Evolutionary conservation across 2,329 filamentous ascomycete species (phyloP), one percentile per base, ranked within the genome.

Genomic region (Paracoccidioides lutzii): DNA sequence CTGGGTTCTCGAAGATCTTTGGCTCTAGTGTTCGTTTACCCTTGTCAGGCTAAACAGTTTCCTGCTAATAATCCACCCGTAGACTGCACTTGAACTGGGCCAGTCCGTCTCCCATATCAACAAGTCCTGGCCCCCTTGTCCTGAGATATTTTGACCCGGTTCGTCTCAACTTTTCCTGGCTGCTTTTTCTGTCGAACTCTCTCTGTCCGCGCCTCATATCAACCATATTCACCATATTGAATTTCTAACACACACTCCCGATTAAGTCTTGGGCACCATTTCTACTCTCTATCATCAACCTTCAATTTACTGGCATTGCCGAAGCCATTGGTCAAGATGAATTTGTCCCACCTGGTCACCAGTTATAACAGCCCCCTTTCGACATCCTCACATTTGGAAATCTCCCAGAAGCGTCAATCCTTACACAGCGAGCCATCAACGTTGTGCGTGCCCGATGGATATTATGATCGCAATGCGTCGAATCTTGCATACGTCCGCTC

Each of bases 341-440:
- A 59, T 57, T 49, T 59, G 35, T 51, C 57, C n/a, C 55, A 55
- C 30, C 52, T 59, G 5, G 57, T 59, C 41, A 49, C 54, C 32
- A 44, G 52, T 10, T 55, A 53, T n/a, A 33, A 57, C n/a, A 51
- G 32, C 40, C 42, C 43, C 12, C 53, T 15, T 45, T 57, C n/a
- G 32, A 61, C 40, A 15, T 72, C 53, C n/a, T 67, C 42, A 4
- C 59, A 14, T 66, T 68, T 7, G 59, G 61, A 3, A 51, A 67
- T 12, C 15, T 46, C 37, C 7, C 42, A 66, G 59, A 65, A 64
- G 33, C 64, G 66, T 44, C 71, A 70, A 56, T 62, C 64, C 10
- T 33, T 43, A 33, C 48, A 44, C 7, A 43, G 32, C 33, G 50
- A 56, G 28, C 4, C 49, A 35, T 44, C 54, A 9, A 15, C 49